These are phyloP conservation scores for Infundibulicybe gibba DNA, from an alignment of 768 basidiomycete species.

Conservation along the genomic window DNA sequence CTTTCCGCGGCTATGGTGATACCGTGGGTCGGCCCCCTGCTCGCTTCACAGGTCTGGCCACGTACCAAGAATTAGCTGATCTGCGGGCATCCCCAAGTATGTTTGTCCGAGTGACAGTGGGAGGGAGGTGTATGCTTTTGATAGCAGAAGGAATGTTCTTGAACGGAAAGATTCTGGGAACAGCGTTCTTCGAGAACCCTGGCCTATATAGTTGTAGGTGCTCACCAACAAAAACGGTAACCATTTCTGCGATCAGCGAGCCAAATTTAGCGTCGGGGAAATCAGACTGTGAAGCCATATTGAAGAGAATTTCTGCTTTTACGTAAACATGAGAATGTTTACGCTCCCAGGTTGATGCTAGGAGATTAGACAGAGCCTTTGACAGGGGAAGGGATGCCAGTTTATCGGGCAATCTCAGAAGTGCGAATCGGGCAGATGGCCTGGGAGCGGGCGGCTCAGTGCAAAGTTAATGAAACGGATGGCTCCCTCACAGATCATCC, in stretches of 20 bases:
- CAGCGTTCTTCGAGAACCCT: constrained; percentile 1
- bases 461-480: background rate
- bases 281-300: constrained; percentile 36
- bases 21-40: background rate
- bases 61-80: constrained; percentile 35
- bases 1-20: constrained; percentile 33
- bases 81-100: constrained; percentile 50
- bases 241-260: constrained; percentile 38
- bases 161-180: constrained; percentile 53
- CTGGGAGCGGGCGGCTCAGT: constrained; percentile 26
- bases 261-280: constrained; percentile 45
- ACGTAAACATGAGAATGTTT: constrained; percentile 54
- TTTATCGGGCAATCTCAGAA: constrained; percentile 51
- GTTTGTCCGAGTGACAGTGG: constrained; percentile 47
- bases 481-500: constrained; percentile 54
- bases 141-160: constrained; percentile 51
- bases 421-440: constrained; percentile 53
- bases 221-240: constrained; percentile 52
- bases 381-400: constrained; percentile 40
- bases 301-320: constrained; percentile 37
- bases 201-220: constrained; percentile 1
- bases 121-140: constrained; percentile 64
- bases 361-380: constrained; percentile 42
- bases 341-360: constrained; percentile 49
- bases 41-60: background rate